Evolutionary conservation across 2,329 filamentous ascomycete species (phyloP).

Genomic region (Colletotrichum cordylinicola): DNA sequence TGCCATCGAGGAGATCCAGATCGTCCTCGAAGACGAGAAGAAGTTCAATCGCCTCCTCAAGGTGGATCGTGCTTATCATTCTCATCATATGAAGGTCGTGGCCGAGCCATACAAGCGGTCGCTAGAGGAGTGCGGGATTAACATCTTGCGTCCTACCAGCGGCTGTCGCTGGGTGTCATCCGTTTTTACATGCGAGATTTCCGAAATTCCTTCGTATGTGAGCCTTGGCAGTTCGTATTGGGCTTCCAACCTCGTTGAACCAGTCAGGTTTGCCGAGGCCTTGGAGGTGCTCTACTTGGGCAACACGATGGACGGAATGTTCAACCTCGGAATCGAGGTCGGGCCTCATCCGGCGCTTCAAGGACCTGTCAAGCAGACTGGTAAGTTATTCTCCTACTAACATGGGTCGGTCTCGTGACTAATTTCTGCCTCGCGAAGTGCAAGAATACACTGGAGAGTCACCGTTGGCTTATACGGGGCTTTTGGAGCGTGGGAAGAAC

Average conservation of each 20-base stretch:
- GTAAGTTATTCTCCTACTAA: background rate
- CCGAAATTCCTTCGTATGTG: background rate
- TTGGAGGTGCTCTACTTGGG: conserved; percentile 4
- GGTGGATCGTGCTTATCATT: conserved; percentile 36
- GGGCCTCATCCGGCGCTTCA: conserved; percentile 45
- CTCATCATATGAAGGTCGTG: conserved; percentile 28
- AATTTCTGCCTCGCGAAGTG: background rate
- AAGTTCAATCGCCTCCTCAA: conserved; percentile 26
- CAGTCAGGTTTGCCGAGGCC: conserved; percentile 29
- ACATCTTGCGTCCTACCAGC: background rate
- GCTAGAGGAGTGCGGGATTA: background rate
- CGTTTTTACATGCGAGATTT: background rate
- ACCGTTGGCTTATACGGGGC: background rate
- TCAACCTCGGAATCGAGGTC: conserved; percentile 31
- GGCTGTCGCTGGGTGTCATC: background rate
- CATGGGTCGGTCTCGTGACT: background rate
- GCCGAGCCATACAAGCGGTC: background rate
- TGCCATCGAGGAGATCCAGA: conserved; percentile 28
- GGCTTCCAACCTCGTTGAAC: conserved; percentile 31
- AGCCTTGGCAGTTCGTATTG: conserved; percentile 26
- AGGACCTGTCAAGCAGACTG: conserved; percentile 30
- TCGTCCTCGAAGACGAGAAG: conserved; percentile 21
- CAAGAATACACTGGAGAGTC: background rate
- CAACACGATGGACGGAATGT: background rate
- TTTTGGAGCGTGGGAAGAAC: background rate